These are phyloP conservation scores for Auriscalpium orientale DNA, from an alignment of 768 basidiomycete genomes.

Conservation along the genomic window DNA sequence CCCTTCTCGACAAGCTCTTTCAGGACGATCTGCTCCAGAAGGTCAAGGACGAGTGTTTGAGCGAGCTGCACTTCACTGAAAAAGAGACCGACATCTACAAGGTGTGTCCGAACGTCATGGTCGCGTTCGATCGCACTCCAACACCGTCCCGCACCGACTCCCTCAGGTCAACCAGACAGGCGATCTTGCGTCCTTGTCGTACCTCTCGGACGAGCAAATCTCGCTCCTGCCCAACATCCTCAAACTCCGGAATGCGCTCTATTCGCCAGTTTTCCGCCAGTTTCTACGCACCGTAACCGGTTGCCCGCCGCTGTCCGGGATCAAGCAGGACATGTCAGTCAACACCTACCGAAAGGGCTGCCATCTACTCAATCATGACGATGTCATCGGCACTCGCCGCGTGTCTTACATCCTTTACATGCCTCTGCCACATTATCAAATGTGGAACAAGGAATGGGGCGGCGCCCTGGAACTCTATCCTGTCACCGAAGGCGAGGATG, in stretches of 20 bases:
- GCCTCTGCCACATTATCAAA: slow-evolving; percentile 64
- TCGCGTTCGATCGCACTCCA: too few species aligned
- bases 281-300: slow-evolving; percentile 85
- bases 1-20: slow-evolving; percentile 73
- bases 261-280: slow-evolving; percentile 72
- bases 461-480: slow-evolving; percentile 94
- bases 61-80: slow-evolving; percentile 75
- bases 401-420: slow-evolving; percentile 97
- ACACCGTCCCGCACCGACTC: background rate
- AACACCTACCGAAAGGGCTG: slow-evolving; percentile 88
- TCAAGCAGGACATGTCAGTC: slow-evolving; percentile 92
- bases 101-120: slow-evolving; percentile 32
- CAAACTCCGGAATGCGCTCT: slow-evolving; percentile 83
- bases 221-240: slow-evolving; percentile 75
- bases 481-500: slow-evolving; percentile 46
- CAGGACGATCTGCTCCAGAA: slow-evolving; percentile 71
- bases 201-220: slow-evolving; percentile 70
- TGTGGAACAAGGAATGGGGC: slow-evolving; percentile 87
- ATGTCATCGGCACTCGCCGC: slow-evolving; percentile 89
- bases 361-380: slow-evolving; percentile 96
- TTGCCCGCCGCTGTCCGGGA: slow-evolving; percentile 85
- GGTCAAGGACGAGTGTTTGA: slow-evolving; percentile 79
- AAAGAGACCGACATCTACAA: slow-evolving; percentile 99
- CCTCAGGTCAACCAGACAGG: slow-evolving; percentile 91
- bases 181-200: slow-evolving; percentile 89